Base-by-base conservation (phyloP, 805 yeast genomes). In the Jamesozyma gamospora region DNA sequence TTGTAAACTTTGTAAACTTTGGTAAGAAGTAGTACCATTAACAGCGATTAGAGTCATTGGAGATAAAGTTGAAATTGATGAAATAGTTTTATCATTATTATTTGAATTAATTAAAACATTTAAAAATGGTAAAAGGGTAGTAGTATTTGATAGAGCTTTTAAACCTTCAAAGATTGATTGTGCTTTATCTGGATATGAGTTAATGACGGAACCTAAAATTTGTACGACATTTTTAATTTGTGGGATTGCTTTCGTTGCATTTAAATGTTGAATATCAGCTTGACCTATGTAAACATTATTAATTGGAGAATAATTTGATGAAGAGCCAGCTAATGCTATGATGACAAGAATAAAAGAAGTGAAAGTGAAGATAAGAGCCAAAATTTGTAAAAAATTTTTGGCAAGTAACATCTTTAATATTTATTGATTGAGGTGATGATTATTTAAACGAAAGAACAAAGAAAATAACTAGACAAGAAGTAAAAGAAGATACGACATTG, bases 221-320 rank as follows among this genome's bases (percentile, higher is more conserved):
- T 49, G 38, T 19, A 60, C 37, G 15, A 59, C 44, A n/a, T 61
- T 55, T 14, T 46, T 46, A 8, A 57, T 41, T 29, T 49, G 43
- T 28, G 65, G 65, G 19, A 59, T 37, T 41, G 58, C 56, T 39
- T 60, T 60, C 21, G 62, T 50, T 16, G 58, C 60, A 33, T 60
- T 60, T 36, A 60, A 53, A 28, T 53, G 55, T 16, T 52, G 44
- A 34, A 60, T 52, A 37, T 53, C 53, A 26, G 63, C 62, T 30
- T 57, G 52, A 37, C 62, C 62, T 25, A 60, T 41, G 37, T 52
- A 59, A 29, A 60, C 47, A 25, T 58, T 49, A 10, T 47, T 58
- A 28, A 53, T 38, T 21, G 63, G 63, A 31, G 44, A 48, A 35
- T 56, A 53, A 41, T 58, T 53, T 2, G 59, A 44, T 10, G 56